Evolutionary conservation across 2,329 filamentous ascomycete genomes (phyloP).

Genomic region (Epichloe baconii): DNA sequence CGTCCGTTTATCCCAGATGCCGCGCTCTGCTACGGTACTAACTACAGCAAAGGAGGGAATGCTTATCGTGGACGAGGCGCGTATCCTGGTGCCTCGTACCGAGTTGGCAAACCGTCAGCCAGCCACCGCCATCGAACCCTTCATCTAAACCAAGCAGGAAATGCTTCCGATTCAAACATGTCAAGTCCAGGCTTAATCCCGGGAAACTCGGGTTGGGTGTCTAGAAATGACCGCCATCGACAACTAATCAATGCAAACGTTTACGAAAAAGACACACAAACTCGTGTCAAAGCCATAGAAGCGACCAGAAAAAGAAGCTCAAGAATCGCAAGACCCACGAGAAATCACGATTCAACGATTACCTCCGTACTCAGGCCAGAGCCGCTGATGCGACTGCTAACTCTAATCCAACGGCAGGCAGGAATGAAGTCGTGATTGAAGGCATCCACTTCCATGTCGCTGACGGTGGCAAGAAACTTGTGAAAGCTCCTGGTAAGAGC

Average conservation of each 20-base stretch:
- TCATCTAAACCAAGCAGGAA: conserved; percentile 41
- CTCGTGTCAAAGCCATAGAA: conserved; percentile 57
- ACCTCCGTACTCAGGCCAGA: conserved; percentile 17
- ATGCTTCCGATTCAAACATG: conserved; percentile 24
- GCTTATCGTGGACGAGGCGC: conserved; percentile 12
- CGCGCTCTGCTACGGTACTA: not conserved
- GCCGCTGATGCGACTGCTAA: conserved; percentile 11
- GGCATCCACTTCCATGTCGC: conserved; percentile 62
- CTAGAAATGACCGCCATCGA: conserved; percentile 61
- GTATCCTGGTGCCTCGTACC: conserved; percentile 22
- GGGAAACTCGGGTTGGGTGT: conserved; percentile 41
- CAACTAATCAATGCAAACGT: conserved; percentile 73
- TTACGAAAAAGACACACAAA: conserved; percentile 60
- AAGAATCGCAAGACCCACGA: conserved; percentile 42
- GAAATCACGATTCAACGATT: conserved; percentile 39
- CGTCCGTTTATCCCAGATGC: conserved; percentile 18
- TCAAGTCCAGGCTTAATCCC: conserved; percentile 21
- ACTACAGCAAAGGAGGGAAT: conserved; percentile 3
- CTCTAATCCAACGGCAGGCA: conserved; percentile 17
- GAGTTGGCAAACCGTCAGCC: conserved; percentile 22
- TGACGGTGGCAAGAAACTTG: conserved; percentile 70
- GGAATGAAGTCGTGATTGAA: conserved; percentile 53
- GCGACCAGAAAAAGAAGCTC: conserved; percentile 48
- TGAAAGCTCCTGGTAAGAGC: conserved; percentile 53
- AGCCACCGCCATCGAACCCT: conserved; percentile 41